phyloP scores from a whole-genome alignment of 2,329 filamentous ascomycete genomes.

The Fonsecaea multimorphosa region DNA sequence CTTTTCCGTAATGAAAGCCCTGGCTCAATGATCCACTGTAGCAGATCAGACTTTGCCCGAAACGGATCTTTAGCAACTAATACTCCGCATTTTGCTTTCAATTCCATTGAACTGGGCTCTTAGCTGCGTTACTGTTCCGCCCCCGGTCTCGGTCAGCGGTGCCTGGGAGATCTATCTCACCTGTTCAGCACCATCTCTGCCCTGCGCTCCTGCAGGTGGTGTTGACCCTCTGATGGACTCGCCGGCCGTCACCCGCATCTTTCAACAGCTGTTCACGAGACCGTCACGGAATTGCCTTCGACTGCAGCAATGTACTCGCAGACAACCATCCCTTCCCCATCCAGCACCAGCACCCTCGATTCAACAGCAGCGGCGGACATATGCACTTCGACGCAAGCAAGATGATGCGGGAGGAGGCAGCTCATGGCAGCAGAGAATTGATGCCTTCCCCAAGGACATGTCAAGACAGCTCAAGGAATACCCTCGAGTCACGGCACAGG shows the following conservation, averaged over 20 bases:
- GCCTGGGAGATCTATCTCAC: background rate
- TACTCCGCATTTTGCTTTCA: conserved; percentile 12
- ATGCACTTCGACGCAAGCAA: conserved; percentile 47
- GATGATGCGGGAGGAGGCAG: conserved; percentile 63
- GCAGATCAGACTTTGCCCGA: background rate
- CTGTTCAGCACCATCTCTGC: background rate
- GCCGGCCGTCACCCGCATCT: conserved; percentile 75
- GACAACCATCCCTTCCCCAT: conserved; percentile 18
- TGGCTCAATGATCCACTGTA: background rate
- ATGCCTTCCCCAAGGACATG: conserved; percentile 76
- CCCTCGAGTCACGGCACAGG: conserved; percentile 82
- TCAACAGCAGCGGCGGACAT: conserved; percentile 47
- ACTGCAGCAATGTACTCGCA: conserved; percentile 36
- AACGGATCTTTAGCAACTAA: conserved; percentile 6
- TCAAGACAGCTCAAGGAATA: conserved; percentile 80
- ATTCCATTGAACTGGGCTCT: background rate
- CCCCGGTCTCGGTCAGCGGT: background rate
- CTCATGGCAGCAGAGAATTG: conserved; percentile 84
- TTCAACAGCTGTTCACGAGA: conserved; percentile 83
- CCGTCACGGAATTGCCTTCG: conserved; percentile 66
- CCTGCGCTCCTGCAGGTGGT: background rate
- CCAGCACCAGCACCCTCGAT: background rate
- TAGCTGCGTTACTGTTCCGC: background rate
- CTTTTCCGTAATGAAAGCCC: background rate
- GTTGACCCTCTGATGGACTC: conserved; percentile 72